Conservation (phyloP, 305 asterid species). For the Solanum hybrid region DNA sequence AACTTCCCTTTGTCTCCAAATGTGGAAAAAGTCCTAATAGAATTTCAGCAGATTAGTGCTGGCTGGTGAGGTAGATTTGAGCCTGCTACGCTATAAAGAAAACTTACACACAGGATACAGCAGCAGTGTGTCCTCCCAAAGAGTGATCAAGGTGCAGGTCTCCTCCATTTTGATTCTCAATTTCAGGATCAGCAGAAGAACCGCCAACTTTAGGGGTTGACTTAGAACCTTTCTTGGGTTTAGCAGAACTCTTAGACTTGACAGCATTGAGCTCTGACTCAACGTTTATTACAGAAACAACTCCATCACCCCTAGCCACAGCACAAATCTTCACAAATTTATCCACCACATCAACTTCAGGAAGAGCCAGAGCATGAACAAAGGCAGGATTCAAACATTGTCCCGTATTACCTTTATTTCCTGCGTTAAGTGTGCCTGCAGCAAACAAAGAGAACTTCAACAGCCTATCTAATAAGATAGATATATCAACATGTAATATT, state of each 20-base stretch:
- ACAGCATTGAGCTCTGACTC: conserved; percentile 42
- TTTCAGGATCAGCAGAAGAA: conserved; percentile 21
- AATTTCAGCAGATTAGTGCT: conserved; percentile 1
- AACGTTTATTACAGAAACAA: conserved; percentile 51
- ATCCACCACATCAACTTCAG: conserved; percentile 68
- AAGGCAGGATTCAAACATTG: conserved; percentile 85
- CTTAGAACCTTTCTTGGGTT: conserved; percentile 34
- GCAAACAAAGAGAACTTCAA: neutral
- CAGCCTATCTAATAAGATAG: neutral
- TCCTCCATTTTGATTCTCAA: conserved; percentile 18
- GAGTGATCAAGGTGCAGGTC: conserved; percentile 57
- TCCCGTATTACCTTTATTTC: conserved; percentile 38
- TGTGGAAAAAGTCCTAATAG: conserved; percentile 55
- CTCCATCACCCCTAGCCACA: conserved; percentile 88
- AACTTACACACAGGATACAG: conserved; percentile 89
- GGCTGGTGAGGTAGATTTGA: neutral
- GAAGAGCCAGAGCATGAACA: conserved; percentile 67
- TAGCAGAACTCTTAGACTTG: conserved; percentile 40
- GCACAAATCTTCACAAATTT: conserved; percentile 68
- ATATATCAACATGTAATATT: neutral
- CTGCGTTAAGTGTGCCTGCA: conserved; percentile 27
- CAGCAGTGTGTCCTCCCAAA: conserved; percentile 74
- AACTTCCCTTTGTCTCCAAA: conserved; percentile 86
- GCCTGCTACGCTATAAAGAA: neutral
- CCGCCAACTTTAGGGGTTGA: conserved; percentile 18